Evolutionary conservation across 2,329 filamentous ascomycete species (phyloP), one percentile per base, ranked within the genome.

Genomic region (Hypoxylon sp.): DNA sequence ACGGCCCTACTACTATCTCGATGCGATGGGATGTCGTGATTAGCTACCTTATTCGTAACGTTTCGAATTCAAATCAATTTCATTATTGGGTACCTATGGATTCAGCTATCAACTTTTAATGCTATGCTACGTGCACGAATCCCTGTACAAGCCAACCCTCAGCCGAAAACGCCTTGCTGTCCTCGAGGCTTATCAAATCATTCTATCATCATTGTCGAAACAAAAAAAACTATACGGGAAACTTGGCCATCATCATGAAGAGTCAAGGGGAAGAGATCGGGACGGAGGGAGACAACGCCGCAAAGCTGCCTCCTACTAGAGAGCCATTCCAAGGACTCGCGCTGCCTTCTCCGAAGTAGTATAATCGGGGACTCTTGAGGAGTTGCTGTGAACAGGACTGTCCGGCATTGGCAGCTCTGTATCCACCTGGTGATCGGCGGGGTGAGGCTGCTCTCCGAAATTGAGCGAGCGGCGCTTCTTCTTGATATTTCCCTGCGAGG

Each of bases 401-500:
- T 76, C 73, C 3, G 74, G 74, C n/a, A 65, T 53, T 18, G 67
- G 67, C 9, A 65, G 46, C 26, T 73, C 70, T 18, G 64, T 68
- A 36, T 77, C 74, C 6, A 71, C 52, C 33, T 70, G 74, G 8
- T 70, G 73, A 24, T 77, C 75, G 52, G 74, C 74, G 2, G 75
- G 75, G 52, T 77, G 75, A 7, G 75, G 70, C 40, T 70, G 69
- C 59, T 77, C 75, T 6, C 75, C 75, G 3, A 69, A 51, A 33
- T 71, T 74, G 30, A 77, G 71, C 7, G 74, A 75, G 20, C 76
- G 74, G 18, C 76, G 65, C 61, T 77, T 77, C 64, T 72, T 76
- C 68, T 77, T 77, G 60, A 77, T 77, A 52, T 77, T 77, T 14
- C 76, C 76, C 62, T 76, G 75, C 2, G 73, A 73, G 28, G 73